Base-by-base conservation (phyloP, 2,329 filamentous ascomycete genomes). In the Fusarium nodosum region DNA sequence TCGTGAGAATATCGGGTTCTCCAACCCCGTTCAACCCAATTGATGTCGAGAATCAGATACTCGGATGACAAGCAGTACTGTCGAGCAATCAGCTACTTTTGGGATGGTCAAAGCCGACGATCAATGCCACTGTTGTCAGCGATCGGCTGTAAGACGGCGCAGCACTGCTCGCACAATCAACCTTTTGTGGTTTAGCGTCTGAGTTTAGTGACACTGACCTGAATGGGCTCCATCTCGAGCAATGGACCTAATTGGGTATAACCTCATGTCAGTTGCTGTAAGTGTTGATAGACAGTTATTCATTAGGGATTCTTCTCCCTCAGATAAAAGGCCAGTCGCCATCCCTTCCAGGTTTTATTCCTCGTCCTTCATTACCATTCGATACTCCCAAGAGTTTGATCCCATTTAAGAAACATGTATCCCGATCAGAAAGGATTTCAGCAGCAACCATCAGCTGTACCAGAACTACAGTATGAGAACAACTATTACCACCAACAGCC, bases 161-260 rank as follows among this genome's bases (percentile, higher is more conserved):
- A 60, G 36, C 22, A 5, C 45, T 26, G 39, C 62, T 66, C 63
- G 62, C 48, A 5, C 62, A 66, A 66, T 66, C 31, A 34, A 51
- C 63, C 34, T 1, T n/a, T 41, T 39, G 1, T 4, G 28, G 63
- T 36, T 36, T 66, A 66, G 63, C 44, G 48, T 9, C 12, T 12
- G 3, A 7, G 18, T n/a, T 1, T 4, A 3, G 26, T 20, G 33
- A n/a, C n/a, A 20, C n/a, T 24, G 24, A 18, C 16, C 10, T 39
- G 26, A 20, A 42, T 11, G 30, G n/a, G 31, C 18, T 54, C 47
- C 42, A 60, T 26, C 55, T 66, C 63, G 63, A 66, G 39, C 44
- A 66, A 66, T 66, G 38, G 4, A 15, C 63, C 48, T 3, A 9
- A 66, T 56, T 31, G 48, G 61, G 47, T 20, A 66, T 41, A 65